Conservation (phyloP, 1,284 basidiomycete genomes). For the Cutaneotrichosporon sp. region DNA sequence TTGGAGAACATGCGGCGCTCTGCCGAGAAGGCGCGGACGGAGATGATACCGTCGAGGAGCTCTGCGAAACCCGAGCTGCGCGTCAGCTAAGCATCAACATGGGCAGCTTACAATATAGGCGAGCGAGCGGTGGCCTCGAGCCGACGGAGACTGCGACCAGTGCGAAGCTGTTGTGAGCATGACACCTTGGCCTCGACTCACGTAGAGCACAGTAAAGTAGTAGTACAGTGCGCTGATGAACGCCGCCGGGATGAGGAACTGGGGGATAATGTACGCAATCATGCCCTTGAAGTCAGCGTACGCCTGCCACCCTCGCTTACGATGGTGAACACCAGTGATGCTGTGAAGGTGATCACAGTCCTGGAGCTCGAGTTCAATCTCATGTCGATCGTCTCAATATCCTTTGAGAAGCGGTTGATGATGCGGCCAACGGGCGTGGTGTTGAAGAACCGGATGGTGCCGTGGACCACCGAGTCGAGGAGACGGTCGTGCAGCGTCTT, state of each 20-base stretch:
- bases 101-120: conserved; percentile 44
- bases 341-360: conserved; percentile 70
- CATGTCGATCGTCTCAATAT: conserved; percentile 75
- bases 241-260: conserved; percentile 69
- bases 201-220: conserved; percentile 67
- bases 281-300: conserved; percentile 2
- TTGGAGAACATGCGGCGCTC: conserved; percentile 73
- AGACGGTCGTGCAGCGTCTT: conserved; percentile 47
- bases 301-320: conserved; percentile 18
- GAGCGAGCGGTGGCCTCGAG: conserved; percentile 62
- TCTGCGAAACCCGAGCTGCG: conserved; percentile 69
- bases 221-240: conserved; percentile 65
- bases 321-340: conserved; percentile 68
- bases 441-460: conserved; percentile 52
- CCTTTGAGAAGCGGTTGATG: conserved; percentile 75
- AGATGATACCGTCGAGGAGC: conserved; percentile 71
- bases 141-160: conserved; percentile 72
- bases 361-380: conserved; percentile 70
- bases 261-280: conserved; percentile 68
- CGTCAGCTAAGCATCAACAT: neutral
- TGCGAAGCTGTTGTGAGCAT: conserved; percentile 50
- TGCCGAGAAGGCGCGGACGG: conserved; percentile 85
- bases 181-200: neutral
- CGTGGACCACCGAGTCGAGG: conserved; percentile 39
- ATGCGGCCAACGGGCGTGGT: conserved; percentile 61